phyloP scores from a whole-genome alignment of 2,329 filamentous ascomycete species.

The Trichoderma aggressivum region DNA sequence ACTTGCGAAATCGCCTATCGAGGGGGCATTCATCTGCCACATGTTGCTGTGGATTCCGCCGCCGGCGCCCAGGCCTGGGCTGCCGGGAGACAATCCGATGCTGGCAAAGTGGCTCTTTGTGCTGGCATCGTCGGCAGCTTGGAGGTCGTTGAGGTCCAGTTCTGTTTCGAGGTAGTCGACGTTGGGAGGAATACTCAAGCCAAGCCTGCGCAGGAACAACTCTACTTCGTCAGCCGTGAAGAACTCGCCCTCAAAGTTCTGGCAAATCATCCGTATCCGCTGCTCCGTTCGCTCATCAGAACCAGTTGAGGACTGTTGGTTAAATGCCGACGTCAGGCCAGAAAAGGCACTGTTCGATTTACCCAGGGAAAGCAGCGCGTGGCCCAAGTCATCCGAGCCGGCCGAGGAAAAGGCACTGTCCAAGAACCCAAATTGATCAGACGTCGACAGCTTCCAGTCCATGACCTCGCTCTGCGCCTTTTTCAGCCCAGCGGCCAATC shows the following conservation, averaged over 20 bases:
- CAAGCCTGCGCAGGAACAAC: slow-evolving; percentile 63
- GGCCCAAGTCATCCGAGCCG: slow-evolving; percentile 2
- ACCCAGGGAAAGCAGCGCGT: slow-evolving; percentile 19
- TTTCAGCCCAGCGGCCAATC: slow-evolving; percentile 36
- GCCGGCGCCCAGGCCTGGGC: not conserved
- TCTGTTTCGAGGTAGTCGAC: slow-evolving; percentile 60
- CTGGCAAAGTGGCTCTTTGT: slow-evolving; percentile 1
- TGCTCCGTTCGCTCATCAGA: slow-evolving; percentile 43
- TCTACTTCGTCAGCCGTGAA: slow-evolving; percentile 76
- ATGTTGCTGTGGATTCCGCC: not conserved
- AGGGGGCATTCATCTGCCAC: not conserved
- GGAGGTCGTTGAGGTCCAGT: slow-evolving; percentile 45
- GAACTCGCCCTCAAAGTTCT: slow-evolving; percentile 70
- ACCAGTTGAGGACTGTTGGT: slow-evolving; percentile 35
- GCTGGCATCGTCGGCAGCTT: not conserved
- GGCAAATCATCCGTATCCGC: slow-evolving; percentile 51
- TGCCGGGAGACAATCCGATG: not conserved
- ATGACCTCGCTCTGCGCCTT: slow-evolving; percentile 43
- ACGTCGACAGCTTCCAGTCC: slow-evolving; percentile 59
- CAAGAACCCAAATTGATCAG: slow-evolving; percentile 63
- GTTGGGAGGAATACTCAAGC: slow-evolving; percentile 58
- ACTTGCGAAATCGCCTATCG: not conserved
- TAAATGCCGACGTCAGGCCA: slow-evolving; percentile 47
- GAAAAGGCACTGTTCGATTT: slow-evolving; percentile 25
- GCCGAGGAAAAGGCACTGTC: slow-evolving; percentile 12